Base-by-base conservation (phyloP, 2,329 filamentous ascomycete species). In the Fusarium sp. region DNA sequence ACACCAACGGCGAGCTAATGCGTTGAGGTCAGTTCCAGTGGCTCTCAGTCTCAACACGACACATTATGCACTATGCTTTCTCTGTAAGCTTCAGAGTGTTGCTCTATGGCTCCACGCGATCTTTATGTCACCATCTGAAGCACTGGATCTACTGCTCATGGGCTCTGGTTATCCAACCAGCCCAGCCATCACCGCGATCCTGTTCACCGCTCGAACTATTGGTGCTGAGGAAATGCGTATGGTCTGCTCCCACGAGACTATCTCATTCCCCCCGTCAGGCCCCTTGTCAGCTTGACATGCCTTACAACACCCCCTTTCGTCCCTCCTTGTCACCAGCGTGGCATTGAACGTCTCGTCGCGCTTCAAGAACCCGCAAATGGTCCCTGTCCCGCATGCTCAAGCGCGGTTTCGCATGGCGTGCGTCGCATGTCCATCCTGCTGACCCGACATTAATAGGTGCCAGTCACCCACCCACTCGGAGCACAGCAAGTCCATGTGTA, bases 361-460 rank as follows among this genome's bases (percentile, higher is more conserved):
- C 71, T 65, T 56, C 53, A 68, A 57, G 56, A 65, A 55, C 39
- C 64, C 59, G 67, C 44, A 62, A 67, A 54, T 65, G 66, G 62
- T 59, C 70, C 52, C 59, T 57, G 69, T 62, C 62, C 67, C 58
- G 70, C 70, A 70, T 33, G 40, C 64, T 70, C 67, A 70, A 72
- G 71, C 67, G 61, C 60, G 61, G 61, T 59, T 67, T 69, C 56
- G 60, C 56, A 63, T 65, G 57, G 65, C 63, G 60, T 71, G 50
- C 64, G 72, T 71, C 63, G 70, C 66, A 71, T 70, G 62, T 72
- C 62, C 60, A 68, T 63, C 67, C 70, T 69, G 66, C 62, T 66
- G 65, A 67, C 65, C 71, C 44, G 63, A 68, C 71, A 73, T 74
- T 74, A 74, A 74, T 73, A 74, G 72, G 71, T 72, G 65, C 62